These are phyloP conservation scores for Lactifluus echinatus DNA, from an alignment of 768 basidiomycete genomes.

Conservation along the genomic window DNA sequence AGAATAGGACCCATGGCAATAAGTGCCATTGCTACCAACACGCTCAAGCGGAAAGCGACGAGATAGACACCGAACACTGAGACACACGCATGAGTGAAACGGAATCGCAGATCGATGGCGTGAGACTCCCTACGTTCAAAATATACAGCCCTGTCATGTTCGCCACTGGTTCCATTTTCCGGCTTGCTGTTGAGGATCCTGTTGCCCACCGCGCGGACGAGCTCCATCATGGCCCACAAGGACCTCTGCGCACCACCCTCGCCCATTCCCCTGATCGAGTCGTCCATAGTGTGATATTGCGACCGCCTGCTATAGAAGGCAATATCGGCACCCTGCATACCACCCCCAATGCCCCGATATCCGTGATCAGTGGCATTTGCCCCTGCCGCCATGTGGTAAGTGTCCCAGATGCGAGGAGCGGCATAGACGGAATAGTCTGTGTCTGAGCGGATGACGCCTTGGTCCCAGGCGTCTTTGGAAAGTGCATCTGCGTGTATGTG, in stretches of 20 bases:
- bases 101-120: background rate
- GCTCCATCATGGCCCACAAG: conserved; percentile 78
- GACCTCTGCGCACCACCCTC: conserved; percentile 42
- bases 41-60: conserved; percentile 44
- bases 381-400: background rate
- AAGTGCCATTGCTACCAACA: conserved; percentile 46
- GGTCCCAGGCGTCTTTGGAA: conserved; percentile 58
- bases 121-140: conserved; percentile 53
- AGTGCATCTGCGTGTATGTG: conserved; percentile 70
- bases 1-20: conserved; percentile 56
- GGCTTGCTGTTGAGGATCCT: conserved; percentile 38
- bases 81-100: background rate
- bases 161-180: conserved; percentile 21
- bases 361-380: background rate
- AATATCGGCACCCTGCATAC: conserved; percentile 65
- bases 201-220: conserved; percentile 44
- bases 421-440: conserved; percentile 72
- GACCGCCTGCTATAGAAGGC: conserved; percentile 72
- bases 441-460: conserved; percentile 53
- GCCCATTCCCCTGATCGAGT: conserved; percentile 50
- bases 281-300: conserved; percentile 69
- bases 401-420: conserved; percentile 1
- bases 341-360: conserved; percentile 22
- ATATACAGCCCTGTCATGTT: conserved; percentile 41
- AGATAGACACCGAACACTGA: conserved; percentile 53